These are phyloP conservation scores for Fusarium luffae DNA, from an alignment of 2,329 filamentous ascomycete genomes.

Conservation along the genomic window DNA sequence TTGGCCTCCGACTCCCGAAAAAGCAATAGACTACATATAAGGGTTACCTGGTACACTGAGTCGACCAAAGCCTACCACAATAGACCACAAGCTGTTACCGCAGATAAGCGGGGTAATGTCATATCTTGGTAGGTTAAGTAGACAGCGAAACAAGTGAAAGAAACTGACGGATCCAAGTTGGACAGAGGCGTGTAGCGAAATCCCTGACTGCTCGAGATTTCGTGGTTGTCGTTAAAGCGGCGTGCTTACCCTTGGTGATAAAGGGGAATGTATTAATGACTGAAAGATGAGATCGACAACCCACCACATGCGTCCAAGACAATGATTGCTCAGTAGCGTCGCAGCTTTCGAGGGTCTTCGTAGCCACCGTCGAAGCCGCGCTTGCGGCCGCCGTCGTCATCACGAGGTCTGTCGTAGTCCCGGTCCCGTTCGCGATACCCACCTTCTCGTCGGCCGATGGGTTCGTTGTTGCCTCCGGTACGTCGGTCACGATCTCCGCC, in stretches of 20 bases:
- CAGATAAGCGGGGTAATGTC: neutral
- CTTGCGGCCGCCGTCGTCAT: constrained; percentile 69
- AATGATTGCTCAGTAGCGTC: constrained; percentile 63
- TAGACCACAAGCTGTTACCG: constrained; percentile 1
- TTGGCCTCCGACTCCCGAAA: constrained; percentile 33
- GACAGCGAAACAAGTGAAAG: neutral
- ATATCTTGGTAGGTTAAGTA: constrained; percentile 21
- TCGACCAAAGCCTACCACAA: constrained; percentile 19
- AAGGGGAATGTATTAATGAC: constrained; percentile 35
- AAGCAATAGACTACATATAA: constrained; percentile 48
- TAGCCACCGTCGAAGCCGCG: constrained; percentile 81
- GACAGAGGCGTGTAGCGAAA: neutral
- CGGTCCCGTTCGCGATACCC: constrained; percentile 64
- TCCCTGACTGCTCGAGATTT: constrained; percentile 1
- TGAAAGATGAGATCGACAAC: constrained; percentile 37
- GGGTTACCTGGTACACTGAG: constrained; percentile 42
- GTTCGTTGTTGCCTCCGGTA: constrained; percentile 86
- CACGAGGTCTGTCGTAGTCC: constrained; percentile 66
- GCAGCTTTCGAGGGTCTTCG: constrained; percentile 78
- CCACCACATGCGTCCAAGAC: constrained; percentile 38
- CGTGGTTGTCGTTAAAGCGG: constrained; percentile 20
- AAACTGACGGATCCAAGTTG: constrained; percentile 1
- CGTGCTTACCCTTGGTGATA: constrained; percentile 42
- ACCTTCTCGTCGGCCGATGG: constrained; percentile 75
- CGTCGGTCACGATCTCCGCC: constrained; percentile 60